Percentiles rank a stretch among this genome's conserved stretches.
phyloP scores from a whole-genome alignment of 768 basidiomycete species.

The Paxillus rubicundulus region DNA sequence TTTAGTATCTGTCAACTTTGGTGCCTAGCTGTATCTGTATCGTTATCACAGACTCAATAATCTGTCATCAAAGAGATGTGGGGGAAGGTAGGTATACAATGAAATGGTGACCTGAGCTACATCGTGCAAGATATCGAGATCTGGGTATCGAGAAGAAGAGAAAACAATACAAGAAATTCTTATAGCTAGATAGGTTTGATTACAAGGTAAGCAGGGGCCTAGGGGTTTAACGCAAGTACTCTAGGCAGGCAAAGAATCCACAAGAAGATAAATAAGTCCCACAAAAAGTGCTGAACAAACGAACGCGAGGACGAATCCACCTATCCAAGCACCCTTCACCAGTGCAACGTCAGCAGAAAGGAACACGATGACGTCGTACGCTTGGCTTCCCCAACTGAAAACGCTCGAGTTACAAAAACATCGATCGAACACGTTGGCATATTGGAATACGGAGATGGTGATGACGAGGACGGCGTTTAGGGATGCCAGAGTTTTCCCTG shows the following conservation, averaged over 20 bases:
- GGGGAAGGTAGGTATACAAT: no score
- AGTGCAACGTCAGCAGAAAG: slow-evolving; percentile 16
- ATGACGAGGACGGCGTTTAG: slow-evolving; percentile 28
- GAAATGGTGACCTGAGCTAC: no score
- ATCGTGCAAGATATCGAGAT: no score
- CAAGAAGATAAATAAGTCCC: slow-evolving; percentile 26
- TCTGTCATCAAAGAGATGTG: no score
- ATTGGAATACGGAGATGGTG: slow-evolving; percentile 30
- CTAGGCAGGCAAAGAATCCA: slow-evolving; percentile 19
- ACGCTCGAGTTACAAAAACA: slow-evolving; percentile 34
- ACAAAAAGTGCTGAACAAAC: slow-evolving; percentile 24
- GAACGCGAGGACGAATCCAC: slow-evolving; percentile 32
- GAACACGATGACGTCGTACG: slow-evolving; percentile 30
- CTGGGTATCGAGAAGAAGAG: no score
- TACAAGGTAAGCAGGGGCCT: no score
- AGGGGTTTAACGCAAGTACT: no score
- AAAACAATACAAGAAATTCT: no score
- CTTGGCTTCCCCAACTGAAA: slow-evolving; percentile 12
- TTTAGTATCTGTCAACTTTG: no score
- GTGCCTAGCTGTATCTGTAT: no score
- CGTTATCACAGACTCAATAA: no score
- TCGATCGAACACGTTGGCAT: slow-evolving; percentile 20
- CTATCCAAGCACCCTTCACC: slow-evolving; percentile 36
- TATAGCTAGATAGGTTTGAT: no score
- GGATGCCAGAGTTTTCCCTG: slow-evolving; percentile 27